A percentile compares a stretch with the other conserved stretches of the same genome.
Conservation (phyloP, 805 yeast genomes). For the Lipomyces spencermartinsiae region DNA sequence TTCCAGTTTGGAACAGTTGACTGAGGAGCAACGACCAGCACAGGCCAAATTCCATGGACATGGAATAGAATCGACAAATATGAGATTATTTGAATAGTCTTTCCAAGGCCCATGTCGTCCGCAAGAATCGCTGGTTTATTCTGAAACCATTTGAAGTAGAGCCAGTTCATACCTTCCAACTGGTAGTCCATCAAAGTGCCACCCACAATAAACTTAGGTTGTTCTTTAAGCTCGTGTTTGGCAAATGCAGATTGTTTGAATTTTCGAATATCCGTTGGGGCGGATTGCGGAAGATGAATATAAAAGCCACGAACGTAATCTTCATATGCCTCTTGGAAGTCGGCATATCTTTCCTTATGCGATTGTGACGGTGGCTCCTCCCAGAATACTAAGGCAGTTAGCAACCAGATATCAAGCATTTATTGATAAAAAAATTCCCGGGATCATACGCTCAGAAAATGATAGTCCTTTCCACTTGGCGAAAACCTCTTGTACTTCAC, state of each 20-base stretch:
- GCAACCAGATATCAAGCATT: background rate
- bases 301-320: constrained; percentile 25
- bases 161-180: constrained; percentile 38
- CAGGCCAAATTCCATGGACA: constrained; percentile 73
- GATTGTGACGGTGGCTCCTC: constrained; percentile 24
- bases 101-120: constrained; percentile 73
- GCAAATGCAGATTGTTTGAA: constrained; percentile 16
- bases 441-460: constrained; percentile 23
- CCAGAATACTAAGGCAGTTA: constrained; percentile 21
- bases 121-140: constrained; percentile 64
- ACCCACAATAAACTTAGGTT: constrained; percentile 28
- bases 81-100: constrained; percentile 83
- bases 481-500: constrained; percentile 15
- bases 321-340: constrained; percentile 26
- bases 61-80: constrained; percentile 89
- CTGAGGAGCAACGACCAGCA: constrained; percentile 90
- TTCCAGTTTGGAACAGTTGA: constrained; percentile 97
- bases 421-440: background rate
- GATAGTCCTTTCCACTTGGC: constrained; percentile 33
- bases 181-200: constrained; percentile 37
- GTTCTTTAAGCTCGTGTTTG: constrained; percentile 24
- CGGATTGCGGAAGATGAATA: constrained; percentile 9
- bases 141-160: constrained; percentile 36
- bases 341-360: constrained; percentile 14
- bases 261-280: background rate